These are phyloP conservation scores for Ophiocordyceps camponoti-saundersi DNA, from an alignment of 2,329 filamentous ascomycete genomes.

Conservation along the genomic window DNA sequence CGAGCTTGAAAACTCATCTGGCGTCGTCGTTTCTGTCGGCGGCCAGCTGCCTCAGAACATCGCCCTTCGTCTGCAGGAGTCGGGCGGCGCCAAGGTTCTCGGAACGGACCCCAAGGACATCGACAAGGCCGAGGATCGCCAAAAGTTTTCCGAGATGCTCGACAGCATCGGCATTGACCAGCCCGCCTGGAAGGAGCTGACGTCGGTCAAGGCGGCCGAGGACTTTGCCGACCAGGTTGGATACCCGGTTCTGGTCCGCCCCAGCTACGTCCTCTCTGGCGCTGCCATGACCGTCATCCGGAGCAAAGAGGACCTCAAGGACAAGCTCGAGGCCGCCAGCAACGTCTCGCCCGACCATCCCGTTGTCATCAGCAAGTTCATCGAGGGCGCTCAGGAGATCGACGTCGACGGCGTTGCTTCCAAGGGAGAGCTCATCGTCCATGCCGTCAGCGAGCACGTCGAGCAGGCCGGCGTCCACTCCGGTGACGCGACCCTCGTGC, in stretches of 20 bases:
- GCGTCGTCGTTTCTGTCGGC: conserved; percentile 89
- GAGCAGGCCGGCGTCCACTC: conserved; percentile 97
- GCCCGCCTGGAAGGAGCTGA: conserved; percentile 94
- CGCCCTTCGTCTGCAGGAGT: conserved; percentile 69
- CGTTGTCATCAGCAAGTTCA: conserved; percentile 96
- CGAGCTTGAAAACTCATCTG: conserved; percentile 64
- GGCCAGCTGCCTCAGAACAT: conserved; percentile 98
- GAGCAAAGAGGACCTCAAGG: conserved; percentile 29
- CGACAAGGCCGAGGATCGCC: conserved; percentile 89
- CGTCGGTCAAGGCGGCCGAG: conserved; percentile 79
- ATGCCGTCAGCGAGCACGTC: conserved; percentile 89
- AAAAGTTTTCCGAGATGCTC: conserved; percentile 97
- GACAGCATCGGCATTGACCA: conserved; percentile 91
- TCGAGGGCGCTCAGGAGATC: conserved; percentile 90
- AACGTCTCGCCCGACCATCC: conserved; percentile 91
- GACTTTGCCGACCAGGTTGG: conserved; percentile 75
- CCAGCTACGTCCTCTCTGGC: too few species aligned
- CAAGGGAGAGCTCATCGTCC: conserved; percentile 70
- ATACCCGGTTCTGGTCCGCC: conserved; percentile 38
- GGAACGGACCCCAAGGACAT: conserved; percentile 99
- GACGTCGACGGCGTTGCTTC: conserved; percentile 89
- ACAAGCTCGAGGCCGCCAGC: conserved; percentile 82
- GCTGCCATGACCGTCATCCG: too few species aligned
- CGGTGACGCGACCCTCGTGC: conserved; percentile 84
- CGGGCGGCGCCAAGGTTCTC: conserved; percentile 70